phyloP scores from a whole-genome alignment of 345 rosid species.

The Durio zibethinus region DNA sequence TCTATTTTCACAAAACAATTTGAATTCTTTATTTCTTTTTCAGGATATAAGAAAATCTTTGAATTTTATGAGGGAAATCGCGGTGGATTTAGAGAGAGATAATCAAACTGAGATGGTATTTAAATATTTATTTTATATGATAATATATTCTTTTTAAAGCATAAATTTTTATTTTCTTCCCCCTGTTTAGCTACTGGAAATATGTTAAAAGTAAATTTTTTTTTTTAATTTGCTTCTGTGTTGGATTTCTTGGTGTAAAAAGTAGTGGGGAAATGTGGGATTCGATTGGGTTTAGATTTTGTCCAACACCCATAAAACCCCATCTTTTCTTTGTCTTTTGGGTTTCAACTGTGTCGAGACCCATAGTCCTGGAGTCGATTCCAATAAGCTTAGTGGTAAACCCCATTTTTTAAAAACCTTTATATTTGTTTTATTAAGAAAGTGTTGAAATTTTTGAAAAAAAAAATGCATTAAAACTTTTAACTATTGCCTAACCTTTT shows the following conservation, averaged over 20 bases:
- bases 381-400: too few relatives aligned
- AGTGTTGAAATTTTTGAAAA: neutral
- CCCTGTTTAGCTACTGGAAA: neutral
- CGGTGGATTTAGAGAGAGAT: constrained; percentile 71
- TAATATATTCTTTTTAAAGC: neutral
- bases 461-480: neutral
- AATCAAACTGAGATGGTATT: constrained; percentile 63
- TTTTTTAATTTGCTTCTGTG: neutral
- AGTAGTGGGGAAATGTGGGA: neutral
- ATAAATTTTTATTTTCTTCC: neutral
- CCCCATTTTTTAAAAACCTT: too few relatives aligned
- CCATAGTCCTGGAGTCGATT: too few relatives aligned
- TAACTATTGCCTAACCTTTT: neutral
- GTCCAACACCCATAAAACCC: neutral
- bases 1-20: neutral
- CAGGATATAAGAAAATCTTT: constrained; percentile 77
- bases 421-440: neutral
- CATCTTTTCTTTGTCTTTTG: too few relatives aligned
- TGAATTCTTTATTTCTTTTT: neutral
- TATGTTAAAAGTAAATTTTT: neutral
- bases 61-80: constrained; percentile 59
- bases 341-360: too few relatives aligned
- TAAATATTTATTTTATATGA: neutral
- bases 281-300: neutral
- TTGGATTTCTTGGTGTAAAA: neutral